Evolutionary conservation across 257 asterid genomes (phyloP).

Genomic region (Salvia miltiorrhiza): DNA sequence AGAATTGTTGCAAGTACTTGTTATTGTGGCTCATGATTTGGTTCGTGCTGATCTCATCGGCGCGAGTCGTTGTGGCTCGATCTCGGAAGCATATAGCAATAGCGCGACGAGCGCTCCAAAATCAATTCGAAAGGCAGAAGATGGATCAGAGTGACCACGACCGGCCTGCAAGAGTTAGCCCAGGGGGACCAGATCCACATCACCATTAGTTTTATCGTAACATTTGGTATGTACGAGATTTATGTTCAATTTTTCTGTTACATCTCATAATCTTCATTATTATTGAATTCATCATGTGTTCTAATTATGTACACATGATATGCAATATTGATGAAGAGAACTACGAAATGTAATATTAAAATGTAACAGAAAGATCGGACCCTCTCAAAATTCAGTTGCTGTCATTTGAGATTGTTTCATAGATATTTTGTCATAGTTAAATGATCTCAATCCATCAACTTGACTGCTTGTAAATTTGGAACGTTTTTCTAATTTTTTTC

Average conservation of each 20-base stretch:
- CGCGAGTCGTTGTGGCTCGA: conserved; percentile 20
- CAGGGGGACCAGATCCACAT: conserved; percentile 66
- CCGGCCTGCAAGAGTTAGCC: conserved; percentile 46
- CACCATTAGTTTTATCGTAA: conserved; percentile 30
- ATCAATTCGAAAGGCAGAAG: conserved; percentile 25
- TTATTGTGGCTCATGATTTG: conserved; percentile 25
- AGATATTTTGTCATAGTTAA: too few relatives aligned
- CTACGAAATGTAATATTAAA: too few relatives aligned
- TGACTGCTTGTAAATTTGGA: too few relatives aligned
- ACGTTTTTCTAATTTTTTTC: too few relatives aligned
- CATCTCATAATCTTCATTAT: not conserved
- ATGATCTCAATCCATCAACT: too few relatives aligned
- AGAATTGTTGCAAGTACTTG: conserved; percentile 18
- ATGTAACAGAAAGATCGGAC: too few relatives aligned
- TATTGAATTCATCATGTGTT: too few relatives aligned
- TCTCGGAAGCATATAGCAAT: conserved; percentile 30
- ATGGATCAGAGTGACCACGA: conserved; percentile 1
- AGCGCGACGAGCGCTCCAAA: conserved; percentile 35
- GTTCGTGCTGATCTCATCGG: conserved; percentile 28
- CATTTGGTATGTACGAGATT: not conserved
- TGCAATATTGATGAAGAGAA: too few relatives aligned
- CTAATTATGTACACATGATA: too few relatives aligned
- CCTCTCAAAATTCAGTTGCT: too few relatives aligned
- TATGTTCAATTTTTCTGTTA: not conserved
- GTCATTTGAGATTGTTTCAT: too few relatives aligned